Conservation (phyloP, 2,329 filamentous ascomycete genomes). For the Alternaria sp. region DNA sequence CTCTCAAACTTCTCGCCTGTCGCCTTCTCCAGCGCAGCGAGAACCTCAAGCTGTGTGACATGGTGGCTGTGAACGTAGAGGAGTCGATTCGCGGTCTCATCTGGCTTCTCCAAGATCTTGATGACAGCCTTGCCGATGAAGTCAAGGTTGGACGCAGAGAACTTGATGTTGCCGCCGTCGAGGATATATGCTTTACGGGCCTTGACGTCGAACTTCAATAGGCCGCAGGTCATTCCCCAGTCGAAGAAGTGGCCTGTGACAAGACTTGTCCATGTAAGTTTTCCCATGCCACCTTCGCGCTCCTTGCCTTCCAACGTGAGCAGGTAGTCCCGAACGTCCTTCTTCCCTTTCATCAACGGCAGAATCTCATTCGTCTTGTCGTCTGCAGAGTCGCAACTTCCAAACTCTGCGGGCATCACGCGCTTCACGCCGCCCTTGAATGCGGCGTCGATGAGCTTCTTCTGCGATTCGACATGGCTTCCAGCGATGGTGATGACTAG, state of each 20-base stretch:
- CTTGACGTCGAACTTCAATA: constrained; percentile 63
- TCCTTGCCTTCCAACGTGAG: constrained; percentile 58
- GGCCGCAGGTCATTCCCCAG: constrained; percentile 59
- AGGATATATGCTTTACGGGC: constrained; percentile 62
- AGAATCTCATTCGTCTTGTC: constrained; percentile 54
- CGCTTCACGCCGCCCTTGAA: constrained; percentile 65
- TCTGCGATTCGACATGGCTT: constrained; percentile 57
- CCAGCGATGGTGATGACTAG: constrained; percentile 61
- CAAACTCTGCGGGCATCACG: constrained; percentile 70
- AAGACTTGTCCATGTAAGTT: constrained; percentile 68
- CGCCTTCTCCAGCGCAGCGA: constrained; percentile 62
- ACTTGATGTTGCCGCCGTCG: constrained; percentile 65
- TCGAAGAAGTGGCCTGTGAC: constrained; percentile 70
- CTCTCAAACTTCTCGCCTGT: constrained; percentile 62
- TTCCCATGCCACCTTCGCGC: constrained; percentile 40
- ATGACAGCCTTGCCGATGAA: constrained; percentile 64
- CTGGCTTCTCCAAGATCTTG: constrained; percentile 55
- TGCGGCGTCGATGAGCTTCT: constrained; percentile 65
- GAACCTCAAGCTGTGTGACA: constrained; percentile 66
- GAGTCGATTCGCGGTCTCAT: constrained; percentile 65
- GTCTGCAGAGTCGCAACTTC: constrained; percentile 54
- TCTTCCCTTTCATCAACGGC: constrained; percentile 64
- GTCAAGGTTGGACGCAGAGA: constrained; percentile 61
- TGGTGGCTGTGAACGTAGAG: constrained; percentile 66
- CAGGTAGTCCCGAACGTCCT: constrained; percentile 50